Evolutionary conservation across 345 rosid species (phyloP).

Genomic region (Euphorbia peplus): DNA sequence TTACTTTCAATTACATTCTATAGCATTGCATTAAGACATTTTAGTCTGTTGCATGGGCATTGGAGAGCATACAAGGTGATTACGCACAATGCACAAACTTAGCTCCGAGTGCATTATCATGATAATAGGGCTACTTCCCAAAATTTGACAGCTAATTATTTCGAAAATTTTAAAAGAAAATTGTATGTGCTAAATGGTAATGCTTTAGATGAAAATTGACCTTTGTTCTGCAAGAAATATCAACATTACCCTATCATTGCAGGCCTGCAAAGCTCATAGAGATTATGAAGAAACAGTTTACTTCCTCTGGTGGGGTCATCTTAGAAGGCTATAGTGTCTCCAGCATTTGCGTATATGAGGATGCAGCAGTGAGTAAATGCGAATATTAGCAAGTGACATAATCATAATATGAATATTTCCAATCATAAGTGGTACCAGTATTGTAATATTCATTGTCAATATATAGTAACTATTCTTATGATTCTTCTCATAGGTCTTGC

Average conservation of each 20-base stretch:
- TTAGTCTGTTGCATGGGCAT: not conserved
- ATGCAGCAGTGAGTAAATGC: conserved; percentile 70
- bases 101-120: not conserved
- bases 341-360: conserved; percentile 51
- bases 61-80: not conserved
- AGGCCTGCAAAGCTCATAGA: conserved; percentile 90
- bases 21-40: not conserved
- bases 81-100: too few relatives aligned
- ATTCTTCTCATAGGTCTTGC: conserved; percentile 46
- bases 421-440: not conserved
- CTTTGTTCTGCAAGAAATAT: conserved; percentile 15
- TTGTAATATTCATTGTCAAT: not conserved
- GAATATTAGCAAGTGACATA: conserved; percentile 1
- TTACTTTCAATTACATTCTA: not conserved
- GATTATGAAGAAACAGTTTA: conserved; percentile 65
- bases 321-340: conserved; percentile 73
- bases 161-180: not conserved
- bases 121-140: not conserved
- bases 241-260: conserved; percentile 19
- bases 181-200: not conserved
- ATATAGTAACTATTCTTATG: not conserved
- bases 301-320: conserved; percentile 78
- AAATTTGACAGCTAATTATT: not conserved
- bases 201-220: not conserved
- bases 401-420: not conserved